Base-by-base conservation (phyloP, 306 rosid species). In the Benincasa hispida region DNA sequence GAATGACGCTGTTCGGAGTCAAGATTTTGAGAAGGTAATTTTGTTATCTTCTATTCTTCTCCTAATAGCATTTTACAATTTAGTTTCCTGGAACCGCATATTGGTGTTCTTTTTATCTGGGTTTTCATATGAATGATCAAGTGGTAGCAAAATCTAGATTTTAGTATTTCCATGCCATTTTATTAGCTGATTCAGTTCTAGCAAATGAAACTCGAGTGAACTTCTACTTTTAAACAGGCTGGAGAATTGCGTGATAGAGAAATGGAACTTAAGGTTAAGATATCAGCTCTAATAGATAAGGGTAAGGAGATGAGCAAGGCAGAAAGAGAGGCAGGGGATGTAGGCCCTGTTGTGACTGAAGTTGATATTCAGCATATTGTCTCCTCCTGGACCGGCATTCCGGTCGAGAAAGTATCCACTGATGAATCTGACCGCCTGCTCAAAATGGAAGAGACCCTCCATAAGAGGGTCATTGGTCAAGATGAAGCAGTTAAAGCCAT, bases 251-350 rank as follows among this genome's bases (percentile, higher is more conserved):
- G 98, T 32, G 98, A 93, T 80, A 88, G 79, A 86, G 98, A 93
- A 86, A 93, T 91, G 96, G 98, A 93, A 81, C 89, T 91, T 0
- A 91, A 89, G 89, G 78, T 92, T 18, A 95, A 93, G 86, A 93
- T 93, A 55, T 85, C 97, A 10, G 82, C 92, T 63, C 79, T 93
- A 39, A 83, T 90, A 34, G 93, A 91, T 61, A 93, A 93, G 81
- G 96, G 96, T 82, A 93, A 91, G 82, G 98, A 93, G 82, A 93
- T 93, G 97, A 89, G 88, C 79, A 91, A 93, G 87, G 98, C 98
- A 47, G 98, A 93, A 86, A 91, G 88, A 17, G 98, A 93, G 86
- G 97, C 96, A 39, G 97, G 96, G 42, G 98, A 91, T 75, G 92
- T 53, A 57, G 97, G 97, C 45, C 86, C 97, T 22, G 18, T 83